phyloP scores from a whole-genome alignment of 176 grass and related monocot genomes.

The Secale cereale region DNA sequence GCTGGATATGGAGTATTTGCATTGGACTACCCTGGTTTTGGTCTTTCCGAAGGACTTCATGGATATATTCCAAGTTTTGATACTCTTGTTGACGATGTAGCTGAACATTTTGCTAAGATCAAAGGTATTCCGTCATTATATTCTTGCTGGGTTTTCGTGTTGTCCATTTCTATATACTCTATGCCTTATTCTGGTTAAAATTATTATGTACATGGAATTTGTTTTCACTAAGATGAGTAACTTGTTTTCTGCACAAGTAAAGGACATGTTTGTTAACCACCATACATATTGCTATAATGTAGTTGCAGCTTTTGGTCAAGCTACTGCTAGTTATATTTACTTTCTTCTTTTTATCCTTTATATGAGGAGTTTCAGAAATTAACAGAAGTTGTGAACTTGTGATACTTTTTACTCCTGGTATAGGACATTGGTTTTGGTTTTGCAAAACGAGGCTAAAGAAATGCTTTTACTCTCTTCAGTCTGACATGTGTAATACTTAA shows the following conservation, averaged over 20 bases:
- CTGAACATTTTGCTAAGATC: constrained; percentile 74
- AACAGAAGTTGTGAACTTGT: neutral
- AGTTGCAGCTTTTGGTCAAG: neutral
- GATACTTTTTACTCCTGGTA: neutral
- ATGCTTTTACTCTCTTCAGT: neutral
- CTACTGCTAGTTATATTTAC: neutral
- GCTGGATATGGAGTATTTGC: constrained; percentile 91
- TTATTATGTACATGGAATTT: neutral
- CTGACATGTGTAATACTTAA: neutral
- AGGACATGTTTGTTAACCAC: neutral
- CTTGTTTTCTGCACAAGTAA: neutral
- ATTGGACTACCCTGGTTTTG: constrained; percentile 92
- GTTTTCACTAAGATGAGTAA: neutral
- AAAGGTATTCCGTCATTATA: constrained; percentile 57
- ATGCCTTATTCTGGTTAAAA: neutral
- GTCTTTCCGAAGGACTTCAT: constrained; percentile 97
- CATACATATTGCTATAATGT: neutral
- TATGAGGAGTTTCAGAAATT: neutral
- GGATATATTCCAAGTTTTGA: constrained; percentile 90
- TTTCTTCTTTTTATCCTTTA: neutral
- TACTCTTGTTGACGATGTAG: constrained; percentile 62
- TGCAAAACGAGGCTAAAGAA: neutral
- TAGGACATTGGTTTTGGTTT: constrained; percentile 1
- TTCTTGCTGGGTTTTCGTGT: neutral
- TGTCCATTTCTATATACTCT: neutral